Evolutionary conservation across 2,329 filamentous ascomycete genomes (phyloP).

Genomic region (Paramyrothecium roridum): DNA sequence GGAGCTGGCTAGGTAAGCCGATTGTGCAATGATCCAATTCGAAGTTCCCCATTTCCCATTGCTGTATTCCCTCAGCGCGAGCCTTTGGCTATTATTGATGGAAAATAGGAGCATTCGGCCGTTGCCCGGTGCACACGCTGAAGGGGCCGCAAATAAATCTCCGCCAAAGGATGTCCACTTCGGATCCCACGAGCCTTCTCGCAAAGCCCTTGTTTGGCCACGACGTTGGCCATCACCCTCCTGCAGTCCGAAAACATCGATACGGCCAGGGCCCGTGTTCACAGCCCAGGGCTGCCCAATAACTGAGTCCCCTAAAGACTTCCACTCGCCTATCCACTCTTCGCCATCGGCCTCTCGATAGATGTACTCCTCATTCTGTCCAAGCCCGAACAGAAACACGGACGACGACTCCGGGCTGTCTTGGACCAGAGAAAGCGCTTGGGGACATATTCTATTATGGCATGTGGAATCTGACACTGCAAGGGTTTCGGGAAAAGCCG

Average conservation of each 20-base stretch:
- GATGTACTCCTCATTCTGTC: neutral
- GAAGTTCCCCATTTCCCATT: neutral
- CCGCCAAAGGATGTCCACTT: neutral
- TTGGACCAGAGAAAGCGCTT: neutral
- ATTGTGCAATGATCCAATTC: neutral
- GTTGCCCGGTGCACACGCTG: neutral
- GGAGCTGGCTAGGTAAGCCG: neutral
- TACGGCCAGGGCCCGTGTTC: neutral
- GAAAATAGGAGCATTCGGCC: neutral
- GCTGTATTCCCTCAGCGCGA: neutral
- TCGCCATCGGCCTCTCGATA: slow-evolving; percentile 2
- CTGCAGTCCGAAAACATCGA: slow-evolving; percentile 6
- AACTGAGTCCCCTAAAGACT: slow-evolving; percentile 4
- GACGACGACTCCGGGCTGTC: neutral
- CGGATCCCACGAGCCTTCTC: neutral
- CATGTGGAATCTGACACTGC: slow-evolving; percentile 1
- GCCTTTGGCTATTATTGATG: neutral
- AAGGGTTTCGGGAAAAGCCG: neutral
- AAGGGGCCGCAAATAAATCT: neutral
- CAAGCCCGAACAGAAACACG: neutral
- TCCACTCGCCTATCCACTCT: slow-evolving; percentile 1
- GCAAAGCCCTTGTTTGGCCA: neutral
- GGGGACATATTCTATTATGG: neutral
- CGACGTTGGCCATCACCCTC: neutral
- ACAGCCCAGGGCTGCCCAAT: slow-evolving; percentile 4